A percentile compares a stretch with the other conserved stretches of the same genome.
phyloP scores from a whole-genome alignment of 2,329 filamentous ascomycete genomes.

The Botrytis deweyae region DNA sequence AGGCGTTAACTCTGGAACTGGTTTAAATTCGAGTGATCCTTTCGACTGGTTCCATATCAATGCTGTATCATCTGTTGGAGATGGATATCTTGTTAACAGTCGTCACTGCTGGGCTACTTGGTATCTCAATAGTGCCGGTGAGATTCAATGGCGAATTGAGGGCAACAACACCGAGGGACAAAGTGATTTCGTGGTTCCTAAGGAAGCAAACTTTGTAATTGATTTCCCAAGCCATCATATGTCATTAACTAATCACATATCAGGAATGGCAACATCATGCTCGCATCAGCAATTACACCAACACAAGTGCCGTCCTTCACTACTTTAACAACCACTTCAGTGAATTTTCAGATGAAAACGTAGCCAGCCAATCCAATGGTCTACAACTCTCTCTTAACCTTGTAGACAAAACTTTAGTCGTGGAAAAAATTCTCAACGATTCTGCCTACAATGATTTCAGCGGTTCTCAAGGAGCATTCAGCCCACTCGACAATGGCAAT shows the following conservation, averaged over 20 bases:
- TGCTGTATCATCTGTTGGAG: slow-evolving; percentile 31
- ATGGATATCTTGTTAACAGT: slow-evolving; percentile 36
- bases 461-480: background rate
- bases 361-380: background rate
- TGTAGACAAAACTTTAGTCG: background rate
- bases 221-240: too few relatives aligned
- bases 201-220: background rate
- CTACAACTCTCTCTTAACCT: background rate
- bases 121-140: slow-evolving; percentile 30
- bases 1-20: background rate
- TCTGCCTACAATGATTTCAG: background rate
- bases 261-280: slow-evolving; percentile 17
- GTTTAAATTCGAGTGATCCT: slow-evolving; percentile 25
- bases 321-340: slow-evolving; percentile 11
- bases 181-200: background rate
- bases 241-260: background rate
- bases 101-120: slow-evolving; percentile 33
- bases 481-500: background rate
- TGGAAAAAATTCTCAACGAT: background rate
- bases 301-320: background rate
- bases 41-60: slow-evolving; percentile 39
- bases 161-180: background rate
- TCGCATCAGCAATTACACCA: background rate
- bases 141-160: slow-evolving; percentile 2
- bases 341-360: background rate